A percentile compares a stretch with the other conserved stretches of the same genome.
Evolutionary conservation across 1,284 basidiomycete genomes (phyloP).

Genomic region (Boletus hoseneyae): DNA sequence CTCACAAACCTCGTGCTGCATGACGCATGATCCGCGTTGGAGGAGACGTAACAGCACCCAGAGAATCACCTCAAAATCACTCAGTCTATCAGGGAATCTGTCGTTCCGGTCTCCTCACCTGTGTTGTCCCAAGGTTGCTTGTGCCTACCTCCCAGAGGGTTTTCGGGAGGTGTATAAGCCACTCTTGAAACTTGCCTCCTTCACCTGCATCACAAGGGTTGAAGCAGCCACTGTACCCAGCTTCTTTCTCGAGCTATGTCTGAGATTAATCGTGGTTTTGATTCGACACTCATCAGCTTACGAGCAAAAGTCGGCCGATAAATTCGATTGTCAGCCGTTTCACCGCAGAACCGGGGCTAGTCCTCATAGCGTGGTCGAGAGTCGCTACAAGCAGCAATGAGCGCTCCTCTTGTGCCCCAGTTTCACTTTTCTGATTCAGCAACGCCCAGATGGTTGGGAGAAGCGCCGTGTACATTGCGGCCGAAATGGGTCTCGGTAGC

Average conservation of each 20-base stretch:
- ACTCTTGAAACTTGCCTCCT: constrained; percentile 49
- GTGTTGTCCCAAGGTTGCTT: constrained; percentile 51
- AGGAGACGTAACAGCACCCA: constrained; percentile 59
- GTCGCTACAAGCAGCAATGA: constrained; percentile 45
- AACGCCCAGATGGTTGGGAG: constrained; percentile 85
- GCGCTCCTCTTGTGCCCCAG: constrained; percentile 18
- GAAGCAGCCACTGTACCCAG: constrained; percentile 53
- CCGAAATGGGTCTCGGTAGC: constrained; percentile 48
- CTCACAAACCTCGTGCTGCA: constrained; percentile 42
- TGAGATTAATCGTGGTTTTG: background rate
- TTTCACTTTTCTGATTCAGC: constrained; percentile 43
- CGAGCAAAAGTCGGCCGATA: constrained; percentile 63
- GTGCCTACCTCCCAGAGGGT: constrained; percentile 80
- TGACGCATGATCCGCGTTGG: constrained; percentile 51
- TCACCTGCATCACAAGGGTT: constrained; percentile 33
- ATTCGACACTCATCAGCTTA: constrained; percentile 35
- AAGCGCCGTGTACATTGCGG: constrained; percentile 64
- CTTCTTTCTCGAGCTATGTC: constrained; percentile 58
- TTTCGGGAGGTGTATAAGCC: constrained; percentile 70
- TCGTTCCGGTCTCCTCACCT: constrained; percentile 42
- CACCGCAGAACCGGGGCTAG: constrained; percentile 53
- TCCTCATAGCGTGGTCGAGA: constrained; percentile 57
- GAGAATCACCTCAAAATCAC: constrained; percentile 48
- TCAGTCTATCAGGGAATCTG: constrained; percentile 9
- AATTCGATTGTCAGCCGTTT: constrained; percentile 72